phyloP scores from a whole-genome alignment of 2,329 filamentous ascomycete species.

The Myriosclerotinia scirpicola region DNA sequence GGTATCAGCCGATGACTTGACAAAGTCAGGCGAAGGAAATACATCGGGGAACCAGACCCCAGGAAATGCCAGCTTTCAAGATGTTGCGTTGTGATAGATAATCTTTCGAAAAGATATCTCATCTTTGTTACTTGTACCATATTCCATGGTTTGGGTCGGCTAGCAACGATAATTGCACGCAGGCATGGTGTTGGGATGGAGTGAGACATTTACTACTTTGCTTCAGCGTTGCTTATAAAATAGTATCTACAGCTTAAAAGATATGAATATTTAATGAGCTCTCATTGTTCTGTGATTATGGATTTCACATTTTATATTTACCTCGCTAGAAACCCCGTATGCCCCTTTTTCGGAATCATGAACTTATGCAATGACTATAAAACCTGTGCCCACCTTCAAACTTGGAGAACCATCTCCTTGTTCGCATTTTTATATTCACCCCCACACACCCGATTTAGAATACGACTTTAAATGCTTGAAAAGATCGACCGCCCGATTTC shows the following conservation, averaged over 20 bases:
- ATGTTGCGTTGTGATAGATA: constrained; percentile 55
- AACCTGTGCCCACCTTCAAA: neutral
- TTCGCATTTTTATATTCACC: neutral
- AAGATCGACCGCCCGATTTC: constrained; percentile 3
- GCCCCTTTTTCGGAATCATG: neutral
- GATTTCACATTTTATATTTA: constrained; percentile 7
- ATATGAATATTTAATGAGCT: constrained; percentile 20
- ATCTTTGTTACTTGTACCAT: constrained; percentile 20
- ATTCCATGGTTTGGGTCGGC: constrained; percentile 14
- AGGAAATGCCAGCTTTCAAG: constrained; percentile 61
- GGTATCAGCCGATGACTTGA: constrained; percentile 40
- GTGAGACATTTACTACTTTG: constrained; percentile 8
- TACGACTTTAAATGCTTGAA: neutral
- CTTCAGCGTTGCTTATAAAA: constrained; percentile 9
- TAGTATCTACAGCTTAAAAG: neutral
- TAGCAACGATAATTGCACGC: constrained; percentile 2
- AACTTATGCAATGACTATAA: neutral
- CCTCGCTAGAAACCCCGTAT: constrained; percentile 4
- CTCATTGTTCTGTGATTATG: constrained; percentile 13
- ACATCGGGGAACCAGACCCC: constrained; percentile 47
- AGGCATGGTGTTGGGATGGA: constrained; percentile 21
- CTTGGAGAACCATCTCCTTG: constrained; percentile 2
- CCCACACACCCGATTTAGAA: constrained; percentile 8
- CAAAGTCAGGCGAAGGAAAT: constrained; percentile 44
- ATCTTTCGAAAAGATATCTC: constrained; percentile 11